phyloP scores from a whole-genome alignment of 768 basidiomycete species.

The Artomyces pyxidatus region DNA sequence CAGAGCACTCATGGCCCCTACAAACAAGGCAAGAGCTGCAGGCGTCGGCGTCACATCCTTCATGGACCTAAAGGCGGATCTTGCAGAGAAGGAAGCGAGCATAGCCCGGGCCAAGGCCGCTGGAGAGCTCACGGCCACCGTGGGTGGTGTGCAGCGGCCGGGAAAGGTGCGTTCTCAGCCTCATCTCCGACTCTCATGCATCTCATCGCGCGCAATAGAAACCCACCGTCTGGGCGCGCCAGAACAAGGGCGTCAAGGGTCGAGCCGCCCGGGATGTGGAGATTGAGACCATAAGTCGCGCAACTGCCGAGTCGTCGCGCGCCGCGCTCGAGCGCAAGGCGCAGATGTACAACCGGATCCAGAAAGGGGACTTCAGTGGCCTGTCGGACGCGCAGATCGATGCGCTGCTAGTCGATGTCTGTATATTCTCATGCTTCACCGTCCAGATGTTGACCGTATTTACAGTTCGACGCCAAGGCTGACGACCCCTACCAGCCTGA shows the following conservation, averaged over 20 bases:
- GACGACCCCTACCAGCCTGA: slow-evolving; percentile 52
- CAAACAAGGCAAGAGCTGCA: slow-evolving; percentile 55
- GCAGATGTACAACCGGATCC: slow-evolving; percentile 70
- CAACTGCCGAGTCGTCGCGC: slow-evolving; percentile 65
- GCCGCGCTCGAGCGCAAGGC: slow-evolving; percentile 71
- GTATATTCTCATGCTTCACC: slow-evolving; percentile 20
- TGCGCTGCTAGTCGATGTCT: slow-evolving; percentile 67
- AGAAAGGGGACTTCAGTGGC: slow-evolving; percentile 72
- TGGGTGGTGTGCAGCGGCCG: slow-evolving; percentile 56
- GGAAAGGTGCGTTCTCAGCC: slow-evolving; percentile 48
- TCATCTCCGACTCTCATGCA: background rate
- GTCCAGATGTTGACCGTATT: background rate
- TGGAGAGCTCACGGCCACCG: slow-evolving; percentile 42
- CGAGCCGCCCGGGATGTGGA: slow-evolving; percentile 65
- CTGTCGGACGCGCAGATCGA: slow-evolving; percentile 69
- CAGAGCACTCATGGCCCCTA: slow-evolving; percentile 34
- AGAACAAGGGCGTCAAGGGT: slow-evolving; percentile 63
- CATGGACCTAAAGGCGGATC: slow-evolving; percentile 67
- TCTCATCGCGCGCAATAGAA: slow-evolving; percentile 38
- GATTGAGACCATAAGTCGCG: slow-evolving; percentile 58
- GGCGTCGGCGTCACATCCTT: slow-evolving; percentile 70
- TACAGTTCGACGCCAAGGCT: slow-evolving; percentile 59
- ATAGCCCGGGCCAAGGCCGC: slow-evolving; percentile 56
- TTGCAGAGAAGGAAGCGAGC: slow-evolving; percentile 48
- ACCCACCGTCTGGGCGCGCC: slow-evolving; percentile 66